Conservation (phyloP, 2,329 filamentous ascomycete species). For the Pestalotiopsis sp. region DNA sequence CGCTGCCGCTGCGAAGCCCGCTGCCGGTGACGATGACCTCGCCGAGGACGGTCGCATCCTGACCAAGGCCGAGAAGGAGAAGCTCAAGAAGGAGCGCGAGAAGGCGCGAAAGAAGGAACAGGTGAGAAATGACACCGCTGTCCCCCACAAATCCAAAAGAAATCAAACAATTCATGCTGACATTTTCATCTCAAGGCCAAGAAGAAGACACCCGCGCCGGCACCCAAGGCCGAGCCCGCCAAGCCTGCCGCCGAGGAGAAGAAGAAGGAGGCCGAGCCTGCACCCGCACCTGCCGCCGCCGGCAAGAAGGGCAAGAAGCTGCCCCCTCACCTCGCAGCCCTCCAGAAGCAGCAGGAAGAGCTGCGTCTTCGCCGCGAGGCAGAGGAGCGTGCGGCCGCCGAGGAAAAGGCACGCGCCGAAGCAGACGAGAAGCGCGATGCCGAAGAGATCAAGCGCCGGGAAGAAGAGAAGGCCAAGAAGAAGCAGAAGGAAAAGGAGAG, state of each 20-base stretch:
- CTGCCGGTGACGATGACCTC: conserved; percentile 49
- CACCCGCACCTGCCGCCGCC: conserved; percentile 52
- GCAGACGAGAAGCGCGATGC: conserved; percentile 65
- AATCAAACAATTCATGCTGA: not conserved
- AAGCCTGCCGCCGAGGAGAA: conserved; percentile 53
- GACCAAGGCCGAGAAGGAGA: conserved; percentile 98
- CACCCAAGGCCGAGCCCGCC: conserved; percentile 57
- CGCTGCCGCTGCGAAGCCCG: conserved; percentile 47
- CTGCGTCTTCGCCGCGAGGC: conserved; percentile 69
- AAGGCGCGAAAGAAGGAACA: conserved; percentile 99
- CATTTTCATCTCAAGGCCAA: conserved; percentile 61
- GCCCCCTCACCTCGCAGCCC: conserved; percentile 68
- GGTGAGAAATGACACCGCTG: conserved; percentile 46
- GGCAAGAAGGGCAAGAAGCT: conserved; percentile 89
- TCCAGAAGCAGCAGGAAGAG: conserved; percentile 85
- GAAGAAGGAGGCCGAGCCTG: conserved; percentile 45
- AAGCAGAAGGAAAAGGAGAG: conserved; percentile 87
- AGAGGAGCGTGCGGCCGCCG: conserved; percentile 56
- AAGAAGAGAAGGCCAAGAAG: conserved; percentile 75
- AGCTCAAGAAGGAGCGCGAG: conserved; percentile 95
- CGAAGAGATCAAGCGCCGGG: conserved; percentile 70
- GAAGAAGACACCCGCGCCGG: conserved; percentile 69
- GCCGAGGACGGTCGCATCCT: conserved; percentile 70
- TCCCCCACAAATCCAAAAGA: not conserved
- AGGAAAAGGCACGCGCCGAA: conserved; percentile 66